Evolutionary conservation across 371 early-diverging fungal species (phyloP).

Genomic region (Chytridium lagenaria): DNA sequence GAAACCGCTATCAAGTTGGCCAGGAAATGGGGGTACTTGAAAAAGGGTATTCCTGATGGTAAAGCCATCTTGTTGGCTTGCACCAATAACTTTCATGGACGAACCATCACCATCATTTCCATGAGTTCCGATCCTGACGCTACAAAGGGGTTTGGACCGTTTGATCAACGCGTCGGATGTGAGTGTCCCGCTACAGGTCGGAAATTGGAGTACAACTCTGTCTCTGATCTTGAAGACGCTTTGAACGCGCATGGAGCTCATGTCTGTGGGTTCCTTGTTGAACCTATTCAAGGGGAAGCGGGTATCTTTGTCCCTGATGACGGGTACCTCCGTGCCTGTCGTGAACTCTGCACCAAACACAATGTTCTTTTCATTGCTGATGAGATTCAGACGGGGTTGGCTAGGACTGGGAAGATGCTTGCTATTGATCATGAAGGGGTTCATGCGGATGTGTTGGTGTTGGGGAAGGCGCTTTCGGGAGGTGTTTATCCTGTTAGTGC

Average conservation of each 20-base stretch:
- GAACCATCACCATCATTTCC: conserved; percentile 93
- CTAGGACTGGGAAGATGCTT: conserved; percentile 92
- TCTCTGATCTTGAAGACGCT: conserved; percentile 87
- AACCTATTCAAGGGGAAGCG: conserved; percentile 99
- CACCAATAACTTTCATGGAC: conserved; percentile 95
- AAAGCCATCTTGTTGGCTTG: conserved; percentile 86
- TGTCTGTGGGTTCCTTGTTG: conserved; percentile 93
- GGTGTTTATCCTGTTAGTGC: conserved; percentile 93
- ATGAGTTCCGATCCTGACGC: conserved; percentile 95
- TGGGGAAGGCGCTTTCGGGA: conserved; percentile 96
- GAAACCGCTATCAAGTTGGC: conserved; percentile 98
- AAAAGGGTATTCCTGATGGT: conserved; percentile 86
- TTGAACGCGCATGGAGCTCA: conserved; percentile 79
- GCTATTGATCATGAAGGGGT: conserved; percentile 90
- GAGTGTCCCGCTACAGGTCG: conserved; percentile 71
- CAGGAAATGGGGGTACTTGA: conserved; percentile 94
- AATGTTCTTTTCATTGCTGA: conserved; percentile 97
- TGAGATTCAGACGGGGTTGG: conserved; percentile 98
- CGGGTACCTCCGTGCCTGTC: conserved; percentile 83
- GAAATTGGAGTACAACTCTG: conserved; percentile 79
- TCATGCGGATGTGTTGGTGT: conserved; percentile 90
- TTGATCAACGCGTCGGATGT: conserved; percentile 86
- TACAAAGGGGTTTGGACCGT: conserved; percentile 90
- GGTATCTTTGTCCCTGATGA: conserved; percentile 92
- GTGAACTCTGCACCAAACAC: conserved; percentile 93